Conservation (phyloP, 345 rosid genomes). For the Acer saccharum region DNA sequence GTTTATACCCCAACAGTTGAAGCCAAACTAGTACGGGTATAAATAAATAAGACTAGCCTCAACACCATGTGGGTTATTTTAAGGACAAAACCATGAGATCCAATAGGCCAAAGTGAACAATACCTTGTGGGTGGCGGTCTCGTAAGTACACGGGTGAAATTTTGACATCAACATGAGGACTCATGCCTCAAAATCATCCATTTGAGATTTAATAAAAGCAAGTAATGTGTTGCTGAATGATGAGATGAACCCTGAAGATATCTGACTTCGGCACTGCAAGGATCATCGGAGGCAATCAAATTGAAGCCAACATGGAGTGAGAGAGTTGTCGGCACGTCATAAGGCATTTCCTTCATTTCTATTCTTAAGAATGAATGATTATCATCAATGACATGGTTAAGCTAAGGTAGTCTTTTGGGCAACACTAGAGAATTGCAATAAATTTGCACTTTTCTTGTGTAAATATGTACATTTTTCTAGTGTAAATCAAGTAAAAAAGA, state of each 20-base stretch:
- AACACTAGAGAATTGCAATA: neutral
- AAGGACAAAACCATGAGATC: no score
- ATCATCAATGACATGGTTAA: no score
- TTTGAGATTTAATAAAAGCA: conserved; percentile 23
- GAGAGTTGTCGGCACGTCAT: conserved; percentile 55
- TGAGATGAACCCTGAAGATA: conserved; percentile 51
- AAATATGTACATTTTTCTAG: no score
- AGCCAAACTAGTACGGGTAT: no score
- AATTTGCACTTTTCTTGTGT: no score
- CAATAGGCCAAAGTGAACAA: no score
- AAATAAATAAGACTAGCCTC: no score
- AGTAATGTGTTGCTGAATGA: conserved; percentile 34
- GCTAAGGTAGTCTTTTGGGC: no score
- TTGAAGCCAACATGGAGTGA: conserved; percentile 43
- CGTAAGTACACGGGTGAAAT: neutral
- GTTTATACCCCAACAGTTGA: no score
- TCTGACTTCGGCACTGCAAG: conserved; percentile 59
- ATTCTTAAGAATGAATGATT: no score
- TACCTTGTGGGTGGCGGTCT: no score
- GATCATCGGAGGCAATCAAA: conserved; percentile 50
- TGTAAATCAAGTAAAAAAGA: conserved; percentile 1
- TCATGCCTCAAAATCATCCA: conserved; percentile 57
- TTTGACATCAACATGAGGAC: conserved; percentile 52
- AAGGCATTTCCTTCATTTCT: conserved; percentile 20
- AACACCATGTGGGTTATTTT: no score